Evolutionary conservation across 805 yeast species (phyloP), one percentile per base, ranked within the genome.

Genomic region (Alloascoidea hylecoeti): DNA sequence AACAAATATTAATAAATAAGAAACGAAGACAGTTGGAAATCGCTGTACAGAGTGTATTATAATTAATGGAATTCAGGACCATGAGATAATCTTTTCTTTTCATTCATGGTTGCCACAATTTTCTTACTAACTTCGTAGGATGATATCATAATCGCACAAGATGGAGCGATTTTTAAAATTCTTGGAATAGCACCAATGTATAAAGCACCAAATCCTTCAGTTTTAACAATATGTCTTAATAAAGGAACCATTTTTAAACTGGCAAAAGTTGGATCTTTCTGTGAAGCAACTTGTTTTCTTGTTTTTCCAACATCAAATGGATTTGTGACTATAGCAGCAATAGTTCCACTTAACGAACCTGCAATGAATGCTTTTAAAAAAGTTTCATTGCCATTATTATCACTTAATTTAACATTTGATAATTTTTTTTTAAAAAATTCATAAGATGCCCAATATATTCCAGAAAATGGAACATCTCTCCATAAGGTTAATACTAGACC

Each of bases 281-380:
- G 44, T 55, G 68, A 46, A n/a, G 69, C 60, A 3, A 83, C 68
- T 56, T 92, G 98, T 42, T 84, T 62, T 49, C 97, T 66, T 3
- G 98, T 92, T 51, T 92, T 92, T 3, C 96, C 97, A 5, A 92
- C 98, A 55, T 92, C 98, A 49, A 92, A 92, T 1, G 98, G 97
- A 41, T 94, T 86, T 1, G 98, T 92, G 33, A 70, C 61, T 2
- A 89, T 47, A 0, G 97, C 96, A 0, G 96, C 96, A 3, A 82
- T 58, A 0, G 80, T 56, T 1, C 98, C 98, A 3, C 94, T 75
- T 0, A 80, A 44, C 0, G 89, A 80, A 0, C 98, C 98, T 6
- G 92, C 72, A 2, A 81, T 42, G 50, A 89, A 88, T 2, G 63
- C 51, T 38, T 59, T 55, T 3, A 40, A 33, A 36, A 61, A 57